These are phyloP conservation scores for Hortiboletus rubellus DNA, from an alignment of 1,284 basidiomycete genomes.

Conservation along the genomic window DNA sequence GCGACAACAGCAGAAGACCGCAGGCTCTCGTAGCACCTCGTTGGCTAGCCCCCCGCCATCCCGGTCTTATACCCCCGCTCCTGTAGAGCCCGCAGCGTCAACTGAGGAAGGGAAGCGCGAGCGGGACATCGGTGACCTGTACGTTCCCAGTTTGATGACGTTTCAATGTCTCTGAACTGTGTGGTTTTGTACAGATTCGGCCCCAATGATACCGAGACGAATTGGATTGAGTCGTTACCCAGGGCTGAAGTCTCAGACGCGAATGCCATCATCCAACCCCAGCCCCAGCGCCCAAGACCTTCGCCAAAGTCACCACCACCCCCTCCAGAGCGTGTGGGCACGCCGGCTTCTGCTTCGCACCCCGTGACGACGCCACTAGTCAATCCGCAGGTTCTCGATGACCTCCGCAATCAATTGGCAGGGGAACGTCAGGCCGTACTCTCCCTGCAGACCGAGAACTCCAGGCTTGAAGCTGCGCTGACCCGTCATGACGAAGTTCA, in stretches of 20 bases:
- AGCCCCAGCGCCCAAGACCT: constrained; percentile 9
- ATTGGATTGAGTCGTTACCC: constrained; percentile 61
- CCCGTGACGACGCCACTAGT: background rate
- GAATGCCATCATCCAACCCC: constrained; percentile 5
- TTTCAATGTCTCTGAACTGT: constrained; percentile 2
- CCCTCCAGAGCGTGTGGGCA: constrained; percentile 13
- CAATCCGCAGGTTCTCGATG: constrained; percentile 11
- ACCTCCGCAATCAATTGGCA: constrained; percentile 17
- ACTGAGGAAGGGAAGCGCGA: constrained; percentile 40
- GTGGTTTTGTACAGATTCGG: constrained; percentile 36
- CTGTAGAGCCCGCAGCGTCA: constrained; percentile 31
- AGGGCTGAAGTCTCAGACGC: constrained; percentile 42
- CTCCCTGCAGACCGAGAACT: constrained; percentile 21
- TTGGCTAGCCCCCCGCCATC: constrained; percentile 48
- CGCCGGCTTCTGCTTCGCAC: constrained; percentile 8
- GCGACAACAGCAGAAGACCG: constrained; percentile 70
- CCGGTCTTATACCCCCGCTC: constrained; percentile 52
- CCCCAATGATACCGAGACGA: constrained; percentile 43
- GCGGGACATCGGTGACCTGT: constrained; percentile 54
- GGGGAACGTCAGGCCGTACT: constrained; percentile 20
- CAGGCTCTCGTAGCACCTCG: constrained; percentile 30
- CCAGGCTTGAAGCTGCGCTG: constrained; percentile 20
- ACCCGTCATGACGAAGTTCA: constrained; percentile 13
- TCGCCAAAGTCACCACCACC: constrained; percentile 22
- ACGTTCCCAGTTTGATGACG: constrained; percentile 29